Base-by-base conservation (phyloP, 2,329 filamentous ascomycete species). In the Colletotrichum costaricense region DNA sequence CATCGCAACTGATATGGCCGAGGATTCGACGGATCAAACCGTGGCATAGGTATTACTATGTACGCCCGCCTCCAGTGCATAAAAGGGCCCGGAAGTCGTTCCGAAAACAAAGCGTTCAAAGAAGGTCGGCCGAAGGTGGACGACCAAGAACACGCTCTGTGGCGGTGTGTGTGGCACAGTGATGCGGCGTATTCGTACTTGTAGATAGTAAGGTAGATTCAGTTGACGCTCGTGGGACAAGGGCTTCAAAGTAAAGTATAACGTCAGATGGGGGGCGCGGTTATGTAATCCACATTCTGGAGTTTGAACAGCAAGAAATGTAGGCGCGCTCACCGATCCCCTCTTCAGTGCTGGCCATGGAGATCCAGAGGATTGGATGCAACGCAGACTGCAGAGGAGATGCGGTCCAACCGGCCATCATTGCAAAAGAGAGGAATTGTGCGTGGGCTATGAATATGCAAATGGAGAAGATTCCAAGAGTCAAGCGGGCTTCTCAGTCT, bases 371-470 rank as follows among this genome's bases (percentile, higher is more conserved):
- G n/a, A 26, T 63, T 49, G 28, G 62, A 46, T 55, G 22, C 30
- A 55, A 55, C n/a, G 46, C 62, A 16, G 49, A 52, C 49, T 64
- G 30, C 30, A 64, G 19, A 55, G 46, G 22, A 35, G 22, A 22
- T 6, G 42, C 42, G 33, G 54, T 28, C 62, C 49, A 64, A 49
- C 62, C 62, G 46, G 52, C 22, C 55, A n/a, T 46, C 62, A 5
- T 55, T 55, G 30, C 62, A 64, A 55, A 55, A 26, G 33, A 52
- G 22, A 64, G 30, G 33, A 64, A 38, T 64, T 64, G 62, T 64
- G 62, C 62, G 62, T 64, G 60, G 38, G 38, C 38, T 46, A 22
- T 64, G 42, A 19, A 49, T 49, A 22, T 49, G 19, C 24, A 58
- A 58, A 30, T n/a, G 19, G 56, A 58, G 52, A 22, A 24, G 49